Percentiles rank a stretch among this genome's conserved stretches.
These are phyloP conservation scores for Aquilaria yunnanensis DNA, from an alignment of 345 rosid species.

Conservation along the genomic window DNA sequence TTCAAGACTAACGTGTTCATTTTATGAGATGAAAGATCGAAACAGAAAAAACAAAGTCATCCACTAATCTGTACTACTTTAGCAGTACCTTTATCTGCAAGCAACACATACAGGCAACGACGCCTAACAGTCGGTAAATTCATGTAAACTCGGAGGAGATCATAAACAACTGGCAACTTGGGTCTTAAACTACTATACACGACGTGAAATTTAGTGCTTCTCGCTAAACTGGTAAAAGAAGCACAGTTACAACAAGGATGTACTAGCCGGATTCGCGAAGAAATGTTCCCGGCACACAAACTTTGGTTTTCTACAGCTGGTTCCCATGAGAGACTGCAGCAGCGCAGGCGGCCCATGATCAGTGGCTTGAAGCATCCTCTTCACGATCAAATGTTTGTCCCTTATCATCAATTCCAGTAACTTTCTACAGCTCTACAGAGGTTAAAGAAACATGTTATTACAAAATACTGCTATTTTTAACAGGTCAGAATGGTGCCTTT, in stretches of 20 bases:
- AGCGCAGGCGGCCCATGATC: slow-evolving; percentile 47
- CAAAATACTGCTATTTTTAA: not conserved
- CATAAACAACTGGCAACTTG: too few relatives aligned
- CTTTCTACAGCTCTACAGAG: slow-evolving; percentile 58
- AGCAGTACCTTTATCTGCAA: too few relatives aligned
- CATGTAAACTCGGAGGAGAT: too few relatives aligned
- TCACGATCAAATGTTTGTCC: slow-evolving; percentile 55
- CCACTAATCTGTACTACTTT: too few relatives aligned
- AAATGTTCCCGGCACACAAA: slow-evolving; percentile 51
- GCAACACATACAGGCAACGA: too few relatives aligned
- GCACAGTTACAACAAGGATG: slow-evolving; percentile 28
- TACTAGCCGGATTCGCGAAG: slow-evolving; percentile 66
- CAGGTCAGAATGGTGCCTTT: not conserved
- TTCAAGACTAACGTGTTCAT: too few relatives aligned
- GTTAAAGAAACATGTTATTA: not conserved
- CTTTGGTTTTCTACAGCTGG: slow-evolving; percentile 33
- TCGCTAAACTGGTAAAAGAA: too few relatives aligned
- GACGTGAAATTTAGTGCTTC: too few relatives aligned
- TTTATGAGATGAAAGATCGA: too few relatives aligned
- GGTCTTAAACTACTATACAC: too few relatives aligned
- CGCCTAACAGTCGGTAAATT: too few relatives aligned
- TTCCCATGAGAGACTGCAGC: slow-evolving; percentile 34
- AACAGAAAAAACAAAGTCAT: too few relatives aligned
- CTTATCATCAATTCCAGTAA: slow-evolving; percentile 70
- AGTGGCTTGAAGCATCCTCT: slow-evolving; percentile 54